Percentiles rank a stretch among this genome's conserved stretches.
Evolutionary conservation across 139 green algal species (phyloP).

Genomic region (Ettlia oleoabundans): DNA sequence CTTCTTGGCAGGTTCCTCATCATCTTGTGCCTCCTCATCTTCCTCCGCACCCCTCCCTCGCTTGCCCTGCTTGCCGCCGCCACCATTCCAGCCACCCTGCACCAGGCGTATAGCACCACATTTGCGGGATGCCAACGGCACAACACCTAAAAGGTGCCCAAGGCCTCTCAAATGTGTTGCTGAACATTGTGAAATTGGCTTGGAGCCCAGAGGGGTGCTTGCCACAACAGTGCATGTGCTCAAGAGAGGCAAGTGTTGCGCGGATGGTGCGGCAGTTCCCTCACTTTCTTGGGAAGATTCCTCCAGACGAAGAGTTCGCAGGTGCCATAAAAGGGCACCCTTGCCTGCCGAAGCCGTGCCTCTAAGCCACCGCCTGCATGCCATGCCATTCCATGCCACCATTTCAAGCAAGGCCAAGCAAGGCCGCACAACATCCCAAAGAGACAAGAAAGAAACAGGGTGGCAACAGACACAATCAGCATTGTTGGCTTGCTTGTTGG

Average conservation of each 20-base stretch:
- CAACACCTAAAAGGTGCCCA: not conserved
- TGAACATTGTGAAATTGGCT: not conserved
- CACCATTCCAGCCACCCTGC: conserved; percentile 13
- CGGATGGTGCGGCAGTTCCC: too few relatives aligned
- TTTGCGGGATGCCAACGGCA: too few relatives aligned
- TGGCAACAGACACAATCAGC: too few relatives aligned
- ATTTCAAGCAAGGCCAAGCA: too few relatives aligned
- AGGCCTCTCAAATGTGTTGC: not conserved
- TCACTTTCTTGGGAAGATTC: conserved; percentile 32
- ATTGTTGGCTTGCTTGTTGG: not conserved
- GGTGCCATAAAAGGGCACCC: conserved; percentile 48
- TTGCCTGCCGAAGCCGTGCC: not conserved
- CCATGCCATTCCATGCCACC: too few relatives aligned
- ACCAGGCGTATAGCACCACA: not conserved
- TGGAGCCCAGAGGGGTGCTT: too few relatives aligned
- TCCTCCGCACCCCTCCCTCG: not conserved
- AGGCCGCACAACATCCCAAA: too few relatives aligned
- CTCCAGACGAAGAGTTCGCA: conserved; percentile 49
- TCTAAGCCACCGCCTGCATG: conserved; percentile 40
- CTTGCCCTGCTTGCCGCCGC: not conserved
- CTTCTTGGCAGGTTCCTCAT: conserved; percentile 7
- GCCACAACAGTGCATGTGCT: too few relatives aligned
- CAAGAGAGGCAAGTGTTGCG: too few relatives aligned
- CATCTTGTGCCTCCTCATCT: conserved; percentile 2
- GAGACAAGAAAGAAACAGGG: too few relatives aligned